Evolutionary conservation across 2,329 filamentous ascomycete genomes (phyloP).

Genomic region (Penicillium hordei): DNA sequence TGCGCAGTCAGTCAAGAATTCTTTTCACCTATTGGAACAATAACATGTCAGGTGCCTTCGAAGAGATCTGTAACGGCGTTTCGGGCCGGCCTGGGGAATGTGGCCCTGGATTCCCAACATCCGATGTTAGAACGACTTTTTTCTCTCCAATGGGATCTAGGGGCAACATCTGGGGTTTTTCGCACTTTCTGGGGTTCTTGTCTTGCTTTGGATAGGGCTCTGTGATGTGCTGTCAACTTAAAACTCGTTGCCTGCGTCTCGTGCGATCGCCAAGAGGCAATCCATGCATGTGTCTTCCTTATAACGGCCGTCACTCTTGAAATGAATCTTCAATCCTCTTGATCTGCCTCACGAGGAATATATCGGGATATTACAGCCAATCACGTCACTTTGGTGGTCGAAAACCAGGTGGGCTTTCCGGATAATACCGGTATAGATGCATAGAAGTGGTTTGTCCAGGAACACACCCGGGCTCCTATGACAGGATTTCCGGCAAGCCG

Average conservation of each 20-base stretch:
- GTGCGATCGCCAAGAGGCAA: background rate
- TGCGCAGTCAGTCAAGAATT: accelerated
- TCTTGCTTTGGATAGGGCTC: background rate
- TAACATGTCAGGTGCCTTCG: background rate
- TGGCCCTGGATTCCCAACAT: background rate
- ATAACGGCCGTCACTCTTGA: background rate
- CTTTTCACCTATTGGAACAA: background rate
- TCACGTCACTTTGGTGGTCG: background rate
- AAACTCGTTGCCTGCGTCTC: no score
- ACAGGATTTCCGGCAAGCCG: background rate
- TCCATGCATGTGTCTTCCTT: background rate
- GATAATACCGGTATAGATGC: background rate
- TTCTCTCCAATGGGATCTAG: background rate
- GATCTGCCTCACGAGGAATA: no score
- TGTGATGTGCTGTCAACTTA: background rate
- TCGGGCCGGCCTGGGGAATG: background rate
- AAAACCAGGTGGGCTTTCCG: background rate
- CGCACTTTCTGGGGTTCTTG: no score
- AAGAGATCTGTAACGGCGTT: background rate
- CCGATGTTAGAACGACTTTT: background rate
- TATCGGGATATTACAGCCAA: background rate
- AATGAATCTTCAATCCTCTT: background rate
- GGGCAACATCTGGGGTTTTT: background rate
- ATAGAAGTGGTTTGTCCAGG: background rate
- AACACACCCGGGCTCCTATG: no score